Conservation (phyloP, 2,329 filamentous ascomycete species). For the Venturia effusa region DNA sequence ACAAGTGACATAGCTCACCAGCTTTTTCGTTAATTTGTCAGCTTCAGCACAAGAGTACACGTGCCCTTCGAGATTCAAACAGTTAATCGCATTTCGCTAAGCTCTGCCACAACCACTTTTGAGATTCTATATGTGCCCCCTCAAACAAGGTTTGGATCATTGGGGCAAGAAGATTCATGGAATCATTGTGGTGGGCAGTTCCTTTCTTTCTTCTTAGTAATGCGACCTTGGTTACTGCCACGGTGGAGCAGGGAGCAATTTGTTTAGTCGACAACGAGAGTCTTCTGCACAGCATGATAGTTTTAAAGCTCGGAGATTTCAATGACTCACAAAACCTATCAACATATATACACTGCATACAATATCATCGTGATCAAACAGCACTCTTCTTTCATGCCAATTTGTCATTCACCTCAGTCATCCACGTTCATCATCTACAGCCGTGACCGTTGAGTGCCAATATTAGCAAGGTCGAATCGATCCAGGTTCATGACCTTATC, state of each 20-base stretch:
- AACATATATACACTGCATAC: background rate
- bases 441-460: background rate
- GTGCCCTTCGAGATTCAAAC: too few species aligned
- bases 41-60: too few species aligned
- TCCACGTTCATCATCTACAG: background rate
- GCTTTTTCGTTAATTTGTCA: background rate
- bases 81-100: too few species aligned
- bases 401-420: background rate
- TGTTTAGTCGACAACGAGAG: background rate
- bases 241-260: background rate
- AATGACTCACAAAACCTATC: background rate
- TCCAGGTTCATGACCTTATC: conserved; percentile 66
- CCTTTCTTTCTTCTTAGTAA: too few species aligned
- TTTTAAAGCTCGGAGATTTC: background rate
- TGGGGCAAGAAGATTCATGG: too few species aligned
- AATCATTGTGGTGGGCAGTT: too few species aligned
- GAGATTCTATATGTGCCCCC: too few species aligned
- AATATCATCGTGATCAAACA: background rate
- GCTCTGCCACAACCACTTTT: too few species aligned
- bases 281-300: background rate
- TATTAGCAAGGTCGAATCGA: conserved; percentile 47
- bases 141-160: too few species aligned
- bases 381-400: background rate
- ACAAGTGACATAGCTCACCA: too few species aligned
- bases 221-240: too few species aligned